A percentile compares a stretch with the other conserved stretches of the same genome.
Conservation (phyloP, 2,329 filamentous ascomycete species). For the Exophiala sideris region DNA sequence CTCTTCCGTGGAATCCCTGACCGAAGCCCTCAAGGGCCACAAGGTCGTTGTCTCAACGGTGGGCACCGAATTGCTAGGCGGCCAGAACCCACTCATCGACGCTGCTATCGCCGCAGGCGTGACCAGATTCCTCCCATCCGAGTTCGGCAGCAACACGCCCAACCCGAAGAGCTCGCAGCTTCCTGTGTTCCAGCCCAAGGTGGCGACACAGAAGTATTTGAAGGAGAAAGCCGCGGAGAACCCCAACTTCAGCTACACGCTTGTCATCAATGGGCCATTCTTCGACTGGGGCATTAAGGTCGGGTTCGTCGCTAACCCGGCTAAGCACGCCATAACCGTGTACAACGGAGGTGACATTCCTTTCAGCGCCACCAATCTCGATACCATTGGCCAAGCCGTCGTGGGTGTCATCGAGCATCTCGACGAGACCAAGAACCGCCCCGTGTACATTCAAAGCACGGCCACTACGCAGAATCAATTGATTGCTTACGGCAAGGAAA, state of each 20-base stretch:
- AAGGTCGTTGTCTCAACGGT: constrained; percentile 32
- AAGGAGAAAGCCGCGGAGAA: constrained; percentile 24
- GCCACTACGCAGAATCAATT: constrained; percentile 46
- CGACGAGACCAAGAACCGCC: constrained; percentile 52
- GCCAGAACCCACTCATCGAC: constrained; percentile 30
- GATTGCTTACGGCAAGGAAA: constrained; percentile 35
- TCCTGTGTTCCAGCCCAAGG: constrained; percentile 35
- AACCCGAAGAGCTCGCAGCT: constrained; percentile 29
- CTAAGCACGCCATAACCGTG: constrained; percentile 42
- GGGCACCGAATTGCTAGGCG: constrained; percentile 2
- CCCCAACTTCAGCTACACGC: constrained; percentile 33
- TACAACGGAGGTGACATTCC: constrained; percentile 50
- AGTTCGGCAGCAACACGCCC: constrained; percentile 35
- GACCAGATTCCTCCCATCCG: constrained; percentile 35
- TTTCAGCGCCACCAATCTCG: constrained; percentile 51
- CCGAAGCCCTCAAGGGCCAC: constrained; percentile 29
- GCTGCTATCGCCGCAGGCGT: constrained; percentile 33
- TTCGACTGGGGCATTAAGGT: constrained; percentile 32
- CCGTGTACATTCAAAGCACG: constrained; percentile 46
- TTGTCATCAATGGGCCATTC: constrained; percentile 34
- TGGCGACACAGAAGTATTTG: constrained; percentile 32
- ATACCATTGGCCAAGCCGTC: constrained; percentile 47
- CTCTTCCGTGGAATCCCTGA: constrained; percentile 29
- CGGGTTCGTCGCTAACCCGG: constrained; percentile 46
- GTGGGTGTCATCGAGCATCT: constrained; percentile 49